Base-by-base conservation (phyloP, 1,284 basidiomycete genomes). In the Pascua guehoae region DNA sequence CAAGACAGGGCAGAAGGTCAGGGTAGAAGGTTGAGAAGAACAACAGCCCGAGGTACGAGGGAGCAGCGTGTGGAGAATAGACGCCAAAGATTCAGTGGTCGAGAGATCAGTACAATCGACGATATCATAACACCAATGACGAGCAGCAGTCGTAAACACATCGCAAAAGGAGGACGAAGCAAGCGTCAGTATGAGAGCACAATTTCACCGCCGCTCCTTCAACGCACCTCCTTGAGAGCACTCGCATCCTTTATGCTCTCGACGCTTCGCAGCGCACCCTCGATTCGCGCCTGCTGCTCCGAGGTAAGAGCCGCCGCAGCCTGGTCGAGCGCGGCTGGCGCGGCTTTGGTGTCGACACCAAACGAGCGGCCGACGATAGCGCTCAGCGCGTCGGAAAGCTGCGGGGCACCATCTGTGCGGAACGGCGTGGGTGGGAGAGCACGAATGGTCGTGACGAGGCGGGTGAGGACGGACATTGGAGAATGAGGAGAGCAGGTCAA, bases 381-480 rank as follows among this genome's bases (percentile, higher is more conserved):
- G 48, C 69, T 67, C 16, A 75, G 56, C 12, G 72, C 70, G 43
- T 69, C 64, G 10, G 65, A 62, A 0, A 75, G 66, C 58, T 75
- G 73, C n/a, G 69, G 66, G 11, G 66, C 52, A 8, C 62, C 63
- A 12, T 61, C 55, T 16, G 68, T 61, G 38, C 72, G 64, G 53
- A 75, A 64, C 4, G 73, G 73, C 15, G 71, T 69, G 15, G 68
- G 56, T 14, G 68, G 70, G 41, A 75, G 57, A 9, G 70, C 58
- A 50, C 67, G 67, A 46, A 66, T 61, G 37, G 71, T 55, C 12
- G 61, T 53, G 45, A 69, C 51, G 37, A 73, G 62, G 49, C 51
- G 37, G 48, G 54, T 40, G 51, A 58, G 49, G 24, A 52, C 15
- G 17, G 51, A 37, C 51, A 52, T 52, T 3, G 50, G 17, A 42